Base-by-base conservation (phyloP, 345 rosid species). In the Acer negundo region DNA sequence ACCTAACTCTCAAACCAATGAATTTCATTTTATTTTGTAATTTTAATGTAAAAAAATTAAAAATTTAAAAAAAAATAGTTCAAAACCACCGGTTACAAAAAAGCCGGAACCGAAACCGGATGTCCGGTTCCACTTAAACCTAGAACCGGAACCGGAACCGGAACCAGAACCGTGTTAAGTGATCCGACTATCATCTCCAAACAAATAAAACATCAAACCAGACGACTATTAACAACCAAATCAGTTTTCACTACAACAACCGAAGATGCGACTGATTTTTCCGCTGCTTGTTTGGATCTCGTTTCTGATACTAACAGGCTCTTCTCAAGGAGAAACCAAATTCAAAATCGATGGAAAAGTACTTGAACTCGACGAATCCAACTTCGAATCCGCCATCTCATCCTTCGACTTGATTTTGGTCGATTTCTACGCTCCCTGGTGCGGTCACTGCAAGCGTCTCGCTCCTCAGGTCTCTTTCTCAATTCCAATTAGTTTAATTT, bases 361-460 rank as follows among this genome's bases (percentile, higher is more conserved):
- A 22, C 44, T 95, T 22, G 96, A 92, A 78, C 91, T 95, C 42
- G 92, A 90, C 71, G 99, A 95, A 42, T 91, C 98, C 46, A 93
- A 90, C 85, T 88, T 93, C 73, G 97, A 95, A 31, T 75, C 90
- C 0, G 94, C 97, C 62, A 91, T 93, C 77, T 84, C 99, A 44
- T 15, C 89, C 56, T 88, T 91, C 66, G 97, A 92, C 77, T 91
- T 82, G 82, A 71, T 95, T 83, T 87, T 95, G 67, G 94, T 93
- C 44, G 94, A 92, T 82, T 95, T 95, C 85, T 95, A 93, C 76
- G 98, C 98, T 72, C 99, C 99, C 2, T 93, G 99, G 99, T 95
- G 99, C 82, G 93, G 94, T 81, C 98, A 95, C 90, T 93, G 98
- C 94, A 87, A 95, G 84, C 96, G 89, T 26, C 99, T 95, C 49